Evolutionary conservation across 306 rosid species (phyloP).

Genomic region (Citrullus colocynthis): DNA sequence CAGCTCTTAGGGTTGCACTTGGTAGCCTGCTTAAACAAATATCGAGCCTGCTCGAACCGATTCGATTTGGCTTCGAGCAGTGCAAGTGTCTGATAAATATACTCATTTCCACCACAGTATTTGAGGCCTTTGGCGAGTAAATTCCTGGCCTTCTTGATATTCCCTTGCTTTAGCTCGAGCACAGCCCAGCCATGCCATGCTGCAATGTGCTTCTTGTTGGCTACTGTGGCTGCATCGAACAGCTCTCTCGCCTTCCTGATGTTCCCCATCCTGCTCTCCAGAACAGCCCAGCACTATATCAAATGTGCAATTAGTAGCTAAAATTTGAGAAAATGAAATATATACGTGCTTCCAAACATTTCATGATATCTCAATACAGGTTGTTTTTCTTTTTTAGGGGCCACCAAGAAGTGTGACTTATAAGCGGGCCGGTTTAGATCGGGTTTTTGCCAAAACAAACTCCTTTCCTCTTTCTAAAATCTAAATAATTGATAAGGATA

Average conservation of each 20-base stretch:
- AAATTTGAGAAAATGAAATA: not conserved
- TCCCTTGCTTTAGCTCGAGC: conserved; percentile 85
- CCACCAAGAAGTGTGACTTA: not conserved
- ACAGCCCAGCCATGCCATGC: conserved; percentile 99
- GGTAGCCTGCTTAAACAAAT: conserved; percentile 76
- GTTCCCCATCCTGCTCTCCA: conserved; percentile 73
- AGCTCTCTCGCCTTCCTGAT: conserved; percentile 67
- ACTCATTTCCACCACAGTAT: conserved; percentile 79
- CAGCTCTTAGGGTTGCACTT: conserved; percentile 83
- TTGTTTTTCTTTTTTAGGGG: not conserved
- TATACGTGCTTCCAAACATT: not conserved
- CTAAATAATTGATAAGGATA: not conserved
- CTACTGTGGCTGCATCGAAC: conserved; percentile 92
- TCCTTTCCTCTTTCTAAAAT: not conserved
- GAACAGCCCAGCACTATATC: conserved; percentile 88
- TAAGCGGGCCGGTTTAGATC: not conserved
- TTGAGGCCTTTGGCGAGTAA: conserved; percentile 72
- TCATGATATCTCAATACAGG: not conserved
- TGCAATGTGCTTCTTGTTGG: conserved; percentile 84
- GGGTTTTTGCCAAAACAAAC: not conserved
- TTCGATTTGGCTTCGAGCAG: conserved; percentile 73
- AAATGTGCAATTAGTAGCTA: conserved; percentile 12
- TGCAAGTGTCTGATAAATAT: conserved; percentile 84
- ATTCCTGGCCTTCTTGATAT: conserved; percentile 64
- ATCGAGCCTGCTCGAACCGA: conserved; percentile 76